Base-by-base conservation (phyloP, 306 rosid species). In the Sindora glabra region DNA sequence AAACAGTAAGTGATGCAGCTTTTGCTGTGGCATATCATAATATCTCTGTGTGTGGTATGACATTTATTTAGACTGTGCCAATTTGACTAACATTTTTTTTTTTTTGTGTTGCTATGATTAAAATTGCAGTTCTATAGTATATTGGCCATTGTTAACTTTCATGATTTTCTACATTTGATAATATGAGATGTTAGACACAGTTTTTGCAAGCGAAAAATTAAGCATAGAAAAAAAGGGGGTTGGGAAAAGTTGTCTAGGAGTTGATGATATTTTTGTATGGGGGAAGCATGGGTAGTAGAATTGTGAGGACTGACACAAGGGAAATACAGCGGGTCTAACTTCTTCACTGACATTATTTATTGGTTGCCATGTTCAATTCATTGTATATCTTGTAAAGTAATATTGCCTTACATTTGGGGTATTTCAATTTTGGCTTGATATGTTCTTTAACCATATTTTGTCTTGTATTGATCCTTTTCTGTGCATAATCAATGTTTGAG, bases 1-100 rank as follows among this genome's bases (percentile, higher is more conserved):
- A 54, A 71, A 84, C 89, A 7, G 99, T 89, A 59, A 86, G 95
- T 82, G 32, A 26, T 46, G 67, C 62, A 57, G 16, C 56, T 64
- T 61, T 25, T 19, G 54, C 38, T 42, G 34, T 29, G 34, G 46
- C 22, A 25, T 26, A 46, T 61, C 62, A 9, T 42, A 56, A 47
- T 33, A 64, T 60, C 46, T 33, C 27, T 30, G 22, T 15, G 25
- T 48, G 27, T 24, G 33, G 47, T 21, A 46, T 69, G 48, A 16
- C 53, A 29, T 33, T 52, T n/a, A n/a, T n/a, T n/a, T n/a, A n/a
- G n/a, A n/a, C n/a, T n/a, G n/a, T n/a, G n/a, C n/a, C n/a, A n/a
- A n/a, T n/a, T n/a, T n/a, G n/a, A n/a, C n/a, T n/a, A n/a, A n/a
- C n/a, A n/a, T n/a, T n/a, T n/a, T 33, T 52, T 6, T 29, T 29